Evolutionary conservation across 345 rosid genomes (phyloP), one percentile per base, ranked within the genome.

Genomic region (Hypericum perforatum): DNA sequence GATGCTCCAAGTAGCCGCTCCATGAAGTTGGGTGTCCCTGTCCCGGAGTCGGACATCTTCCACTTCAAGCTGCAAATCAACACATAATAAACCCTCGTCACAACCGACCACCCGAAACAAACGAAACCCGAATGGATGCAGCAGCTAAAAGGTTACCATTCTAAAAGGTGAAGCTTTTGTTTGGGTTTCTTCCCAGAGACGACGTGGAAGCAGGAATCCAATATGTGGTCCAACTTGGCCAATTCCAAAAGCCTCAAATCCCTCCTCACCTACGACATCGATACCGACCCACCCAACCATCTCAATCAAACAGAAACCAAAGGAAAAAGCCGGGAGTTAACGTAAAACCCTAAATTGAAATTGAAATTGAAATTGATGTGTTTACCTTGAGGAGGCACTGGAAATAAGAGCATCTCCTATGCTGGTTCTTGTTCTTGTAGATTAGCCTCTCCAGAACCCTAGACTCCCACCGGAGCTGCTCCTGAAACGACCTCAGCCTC

Each of bases 391-490:
- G 67, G 49, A 88, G 82, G 75, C 74, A 80, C 70, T 88, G 90
- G 61, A 91, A 91, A 67, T 87, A 91, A 16, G 83, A 78, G 76
- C 86, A 76, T 62, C 95, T 79, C 22, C 96, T 68, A 46, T 91
- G 98, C 73, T 91, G 98, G 41, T 83, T 87, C 85, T 91, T 92
- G 75, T 85, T 88, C 70, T 88, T 88, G 74, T 92, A 82, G 54
- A 85, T 77, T 41, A 88, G 73, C 63, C 95, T 83, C 65, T 83
- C 94, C 45, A 85, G 82, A 41, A 87, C 68, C 6, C 72, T 84
- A 39, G 62, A 49, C 60, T 87, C 98, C 39, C 53, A 48, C 41
- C 74, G 79, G 40, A 88, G 83, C 67, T 77, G 84, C 37, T 50
- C 49, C 65, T 70, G 52, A 12, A 72, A 67, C 53, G 80, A 75